These are phyloP conservation scores for Tilletiaria anomala DNA, from an alignment of 1,284 basidiomycete species.

Conservation along the genomic window DNA sequence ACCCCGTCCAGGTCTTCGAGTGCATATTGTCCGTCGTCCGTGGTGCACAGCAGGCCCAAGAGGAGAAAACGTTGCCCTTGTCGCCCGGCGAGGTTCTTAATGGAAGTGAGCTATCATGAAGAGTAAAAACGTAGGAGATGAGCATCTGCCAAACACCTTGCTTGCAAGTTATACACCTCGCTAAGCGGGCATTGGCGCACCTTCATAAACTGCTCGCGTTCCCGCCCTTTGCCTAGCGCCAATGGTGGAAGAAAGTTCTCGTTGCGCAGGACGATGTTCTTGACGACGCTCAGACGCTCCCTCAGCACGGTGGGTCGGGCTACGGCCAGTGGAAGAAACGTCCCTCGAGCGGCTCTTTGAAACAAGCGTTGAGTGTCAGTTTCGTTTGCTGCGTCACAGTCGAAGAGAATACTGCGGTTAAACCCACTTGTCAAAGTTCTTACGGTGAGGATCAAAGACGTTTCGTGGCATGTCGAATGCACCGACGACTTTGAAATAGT, in stretches of 20 bases:
- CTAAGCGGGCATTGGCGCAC: too few species aligned
- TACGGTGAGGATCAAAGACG: constrained; percentile 70
- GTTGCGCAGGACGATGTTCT: constrained; percentile 28
- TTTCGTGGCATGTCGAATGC: constrained; percentile 88
- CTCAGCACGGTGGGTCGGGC: constrained; percentile 15
- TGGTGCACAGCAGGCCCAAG: constrained; percentile 79
- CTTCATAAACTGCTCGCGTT: constrained; percentile 24
- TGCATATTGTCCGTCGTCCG: constrained; percentile 74
- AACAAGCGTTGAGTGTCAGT: too few species aligned
- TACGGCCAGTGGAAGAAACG: constrained; percentile 17
- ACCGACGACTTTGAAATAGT: constrained; percentile 69
- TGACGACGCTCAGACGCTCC: constrained; percentile 26
- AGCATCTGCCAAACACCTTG: too few species aligned
- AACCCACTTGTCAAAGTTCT: constrained; percentile 66
- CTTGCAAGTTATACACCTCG: too few species aligned
- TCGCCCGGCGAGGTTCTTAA: constrained; percentile 85
- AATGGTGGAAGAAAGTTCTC: constrained; percentile 36
- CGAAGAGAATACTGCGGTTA: too few species aligned
- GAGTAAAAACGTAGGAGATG: not conserved
- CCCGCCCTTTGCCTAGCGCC: constrained; percentile 6
- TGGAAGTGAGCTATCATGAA: constrained; percentile 70
- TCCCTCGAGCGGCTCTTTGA: too few species aligned
- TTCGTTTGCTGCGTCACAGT: too few species aligned
- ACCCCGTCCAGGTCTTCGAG: constrained; percentile 86
- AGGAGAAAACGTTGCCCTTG: constrained; percentile 79